Percentiles rank a stretch among this genome's conserved stretches.
These are phyloP conservation scores for Tylopilus sp. DNA, from an alignment of 1,284 basidiomycete species.

Conservation along the genomic window DNA sequence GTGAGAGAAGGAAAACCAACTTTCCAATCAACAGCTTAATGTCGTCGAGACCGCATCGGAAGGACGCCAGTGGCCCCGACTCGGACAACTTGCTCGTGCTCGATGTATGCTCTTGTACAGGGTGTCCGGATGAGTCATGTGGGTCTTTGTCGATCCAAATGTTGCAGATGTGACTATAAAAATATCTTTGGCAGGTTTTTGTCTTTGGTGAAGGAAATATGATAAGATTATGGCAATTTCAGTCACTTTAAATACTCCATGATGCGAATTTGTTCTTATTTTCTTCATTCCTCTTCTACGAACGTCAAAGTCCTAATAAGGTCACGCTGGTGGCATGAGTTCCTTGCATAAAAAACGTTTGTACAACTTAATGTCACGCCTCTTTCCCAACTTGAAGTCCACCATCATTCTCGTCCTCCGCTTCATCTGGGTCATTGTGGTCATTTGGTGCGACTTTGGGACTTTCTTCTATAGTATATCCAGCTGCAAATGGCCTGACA, in stretches of 20 bases:
- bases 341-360: constrained; percentile 41
- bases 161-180: too few species aligned
- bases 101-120: too few species aligned
- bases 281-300: background rate
- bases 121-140: too few species aligned
- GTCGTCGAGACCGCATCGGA: constrained; percentile 73
- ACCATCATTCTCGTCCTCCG: constrained; percentile 49
- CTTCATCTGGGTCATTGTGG: constrained; percentile 65
- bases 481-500: constrained; percentile 72
- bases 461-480: constrained; percentile 63
- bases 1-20: constrained; percentile 47
- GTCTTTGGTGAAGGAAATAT: too few species aligned
- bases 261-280: background rate
- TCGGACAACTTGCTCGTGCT: constrained; percentile 72
- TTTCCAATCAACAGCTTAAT: constrained; percentile 80
- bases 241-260: too few species aligned
- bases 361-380: constrained; percentile 31
- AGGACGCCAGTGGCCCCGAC: constrained; percentile 69
- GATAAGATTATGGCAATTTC: too few species aligned
- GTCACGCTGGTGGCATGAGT: constrained; percentile 44
- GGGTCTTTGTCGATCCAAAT: too few species aligned
- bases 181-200: too few species aligned
- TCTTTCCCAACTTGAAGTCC: constrained; percentile 33
- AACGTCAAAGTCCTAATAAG: constrained; percentile 19
- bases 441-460: constrained; percentile 80